These are phyloP conservation scores for Diatrype stigma DNA, from an alignment of 2,329 filamentous ascomycete genomes.

Conservation along the genomic window DNA sequence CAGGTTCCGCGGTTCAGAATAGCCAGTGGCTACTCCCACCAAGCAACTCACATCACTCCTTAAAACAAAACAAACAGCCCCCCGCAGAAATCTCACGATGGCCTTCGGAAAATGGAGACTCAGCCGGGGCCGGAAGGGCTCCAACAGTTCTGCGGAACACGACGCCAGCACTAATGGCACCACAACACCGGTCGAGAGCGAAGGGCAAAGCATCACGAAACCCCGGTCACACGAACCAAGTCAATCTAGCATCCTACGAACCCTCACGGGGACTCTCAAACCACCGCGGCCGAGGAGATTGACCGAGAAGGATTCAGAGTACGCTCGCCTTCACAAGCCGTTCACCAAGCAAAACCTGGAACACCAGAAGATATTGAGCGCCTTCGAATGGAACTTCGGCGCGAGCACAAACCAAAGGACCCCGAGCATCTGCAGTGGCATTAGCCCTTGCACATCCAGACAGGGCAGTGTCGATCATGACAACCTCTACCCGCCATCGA, in stretches of 20 bases:
- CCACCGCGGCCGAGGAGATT: slow-evolving; percentile 14
- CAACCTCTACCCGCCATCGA: slow-evolving; percentile 6
- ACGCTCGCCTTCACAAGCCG: slow-evolving; percentile 24
- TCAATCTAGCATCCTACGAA: slow-evolving; percentile 15
- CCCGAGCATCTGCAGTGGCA: slow-evolving; percentile 19
- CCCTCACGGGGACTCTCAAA: slow-evolving; percentile 16
- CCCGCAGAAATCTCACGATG: slow-evolving; percentile 7
- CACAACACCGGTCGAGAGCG: slow-evolving; percentile 17
- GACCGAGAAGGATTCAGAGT: slow-evolving; percentile 13
- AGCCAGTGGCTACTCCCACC: not conserved
- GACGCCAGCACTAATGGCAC: slow-evolving; percentile 14
- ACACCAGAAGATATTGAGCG: slow-evolving; percentile 27
- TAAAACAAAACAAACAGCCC: no score
- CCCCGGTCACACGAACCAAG: not conserved
- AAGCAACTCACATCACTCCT: not conserved
- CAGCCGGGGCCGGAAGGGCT: slow-evolving; percentile 15
- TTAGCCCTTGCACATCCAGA: slow-evolving; percentile 26
- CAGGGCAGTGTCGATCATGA: slow-evolving; percentile 21
- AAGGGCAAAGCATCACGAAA: slow-evolving; percentile 13
- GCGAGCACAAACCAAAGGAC: slow-evolving; percentile 16
- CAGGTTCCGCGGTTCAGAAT: not conserved
- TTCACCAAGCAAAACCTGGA: slow-evolving; percentile 29
- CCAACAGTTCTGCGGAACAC: slow-evolving; percentile 17
- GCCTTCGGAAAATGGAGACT: slow-evolving; percentile 19
- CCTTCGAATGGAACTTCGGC: slow-evolving; percentile 27